Conservation (phyloP, 352 stramenopile genomes). For the Elongisporangium senticosum region DNA sequence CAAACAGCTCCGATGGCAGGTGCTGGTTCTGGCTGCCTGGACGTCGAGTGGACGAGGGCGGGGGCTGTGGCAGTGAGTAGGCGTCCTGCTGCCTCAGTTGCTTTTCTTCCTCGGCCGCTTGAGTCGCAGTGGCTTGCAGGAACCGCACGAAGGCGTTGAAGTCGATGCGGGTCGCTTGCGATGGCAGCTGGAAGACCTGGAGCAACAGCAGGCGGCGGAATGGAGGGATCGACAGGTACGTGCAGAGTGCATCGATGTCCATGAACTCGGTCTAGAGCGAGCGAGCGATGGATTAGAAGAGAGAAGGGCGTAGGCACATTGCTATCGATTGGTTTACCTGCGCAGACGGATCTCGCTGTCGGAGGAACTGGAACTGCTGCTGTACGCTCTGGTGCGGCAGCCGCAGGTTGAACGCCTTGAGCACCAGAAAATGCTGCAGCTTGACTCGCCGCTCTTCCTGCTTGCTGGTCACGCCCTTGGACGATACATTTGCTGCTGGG, state of each 20-base stretch:
- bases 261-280: constrained; percentile 23
- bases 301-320: not conserved
- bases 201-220: constrained; percentile 53
- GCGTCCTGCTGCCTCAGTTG: constrained; percentile 10
- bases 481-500: constrained; percentile 5
- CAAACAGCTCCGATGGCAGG: constrained; percentile 4
- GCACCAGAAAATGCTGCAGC: constrained; percentile 73
- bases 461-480: constrained; percentile 11
- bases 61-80: constrained; percentile 17
- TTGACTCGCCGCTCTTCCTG: constrained; percentile 37
- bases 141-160: constrained; percentile 67
- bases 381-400: constrained; percentile 46
- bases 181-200: constrained; percentile 41
- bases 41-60: constrained; percentile 3
- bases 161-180: constrained; percentile 26
- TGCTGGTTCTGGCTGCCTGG: not conserved
- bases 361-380: constrained; percentile 62
- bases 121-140: constrained; percentile 46
- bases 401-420: constrained; percentile 80
- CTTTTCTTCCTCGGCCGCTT: constrained; percentile 41
- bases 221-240: constrained; percentile 62
- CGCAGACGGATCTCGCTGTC: constrained; percentile 11
- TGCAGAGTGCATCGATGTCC: constrained; percentile 54
- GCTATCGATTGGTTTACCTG: not conserved
- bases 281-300: not conserved